Base-by-base conservation (phyloP, 352 stramenopile species). In the Phytophthora multivora region DNA sequence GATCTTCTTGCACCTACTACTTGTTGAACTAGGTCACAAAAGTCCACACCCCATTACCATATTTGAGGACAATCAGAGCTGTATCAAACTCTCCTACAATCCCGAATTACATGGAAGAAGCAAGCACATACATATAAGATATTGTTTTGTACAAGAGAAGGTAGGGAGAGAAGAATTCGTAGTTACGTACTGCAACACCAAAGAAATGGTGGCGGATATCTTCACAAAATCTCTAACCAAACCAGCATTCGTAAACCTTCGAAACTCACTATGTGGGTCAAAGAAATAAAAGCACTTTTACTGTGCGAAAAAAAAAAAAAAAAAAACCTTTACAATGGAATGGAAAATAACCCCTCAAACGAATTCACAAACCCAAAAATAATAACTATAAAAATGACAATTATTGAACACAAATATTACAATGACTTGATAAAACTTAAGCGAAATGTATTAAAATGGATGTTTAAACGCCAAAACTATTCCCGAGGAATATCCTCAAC, bases 371-470 rank as follows among this genome's bases (percentile, higher is more conserved):
- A 38, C 31, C 13, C 10, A 38, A 38, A 38, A 15, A 13, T 13
- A 23, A 38, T 12, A 51, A 4, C 35, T 28, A 5, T 28, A n/a
- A n/a, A n/a, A n/a, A n/a, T n/a, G n/a, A n/a, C 25, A 5, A 28
- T 28, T 28, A 28, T 28, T 28, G 2, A 5, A 28, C 25, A 28
- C 25, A 28, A 28, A 5, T 28, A 28, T 28, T 28, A 28, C 25
- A 28, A 28, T 28, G 5, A 2, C 2, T 28, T 28, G 25, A 28
- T 28, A n/a, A 2, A 28, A 28, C 63, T 77, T 58, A 70, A 66
- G 43, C 66, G n/a, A 71, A 74, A 46, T n/a, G 10, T 26, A 39
- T 4, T 49, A 35, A 30, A 26, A 3, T 31, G 43, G 13, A 23
- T n/a, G 18, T 11, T n/a, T n/a, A n/a, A n/a, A n/a, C n/a, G n/a